phyloP scores from a whole-genome alignment of 2,329 filamentous ascomycete genomes.

The Colletotrichum sidae region DNA sequence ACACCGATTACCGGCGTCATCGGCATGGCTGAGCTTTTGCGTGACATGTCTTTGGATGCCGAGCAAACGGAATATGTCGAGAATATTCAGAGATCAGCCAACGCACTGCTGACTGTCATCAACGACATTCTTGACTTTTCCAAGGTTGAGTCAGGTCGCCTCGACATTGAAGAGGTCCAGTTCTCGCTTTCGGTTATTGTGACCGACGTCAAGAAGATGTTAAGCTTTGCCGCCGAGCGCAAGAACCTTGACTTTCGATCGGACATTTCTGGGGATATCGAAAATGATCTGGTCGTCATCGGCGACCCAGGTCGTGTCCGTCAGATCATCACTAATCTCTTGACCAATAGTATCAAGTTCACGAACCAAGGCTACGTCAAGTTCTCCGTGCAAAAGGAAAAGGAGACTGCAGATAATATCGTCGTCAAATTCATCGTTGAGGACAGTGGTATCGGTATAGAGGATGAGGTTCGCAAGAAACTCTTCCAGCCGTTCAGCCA shows the following conservation, averaged over 20 bases:
- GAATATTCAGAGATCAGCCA: conserved; percentile 83
- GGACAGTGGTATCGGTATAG: conserved; percentile 85
- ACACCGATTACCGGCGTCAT: conserved; percentile 85
- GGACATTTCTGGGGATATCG: conserved; percentile 72
- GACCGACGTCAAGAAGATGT: conserved; percentile 86
- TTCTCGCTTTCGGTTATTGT: conserved; percentile 81
- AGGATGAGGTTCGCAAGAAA: conserved; percentile 78
- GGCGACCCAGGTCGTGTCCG: conserved; percentile 87
- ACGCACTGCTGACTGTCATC: conserved; percentile 86
- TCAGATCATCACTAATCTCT: conserved; percentile 84
- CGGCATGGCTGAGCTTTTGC: conserved; percentile 81
- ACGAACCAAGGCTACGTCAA: conserved; percentile 76
- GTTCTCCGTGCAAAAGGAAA: conserved; percentile 72
- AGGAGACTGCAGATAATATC: conserved; percentile 72
- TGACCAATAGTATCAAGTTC: conserved; percentile 84
- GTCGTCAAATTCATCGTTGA: conserved; percentile 78
- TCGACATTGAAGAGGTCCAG: conserved; percentile 84
- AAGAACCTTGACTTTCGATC: conserved; percentile 80
- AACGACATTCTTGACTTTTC: conserved; percentile 94
- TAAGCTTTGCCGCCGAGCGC: conserved; percentile 84
- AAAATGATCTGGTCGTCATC: conserved; percentile 80
- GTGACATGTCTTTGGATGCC: conserved; percentile 74
- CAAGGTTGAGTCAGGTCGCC: conserved; percentile 81
- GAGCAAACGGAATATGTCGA: conserved; percentile 81
- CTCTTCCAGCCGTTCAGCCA: conserved; percentile 87